Evolutionary conservation across 495 filamentous ascomycete genomes (phyloP).

Genomic region (Penicillium alfredii): DNA sequence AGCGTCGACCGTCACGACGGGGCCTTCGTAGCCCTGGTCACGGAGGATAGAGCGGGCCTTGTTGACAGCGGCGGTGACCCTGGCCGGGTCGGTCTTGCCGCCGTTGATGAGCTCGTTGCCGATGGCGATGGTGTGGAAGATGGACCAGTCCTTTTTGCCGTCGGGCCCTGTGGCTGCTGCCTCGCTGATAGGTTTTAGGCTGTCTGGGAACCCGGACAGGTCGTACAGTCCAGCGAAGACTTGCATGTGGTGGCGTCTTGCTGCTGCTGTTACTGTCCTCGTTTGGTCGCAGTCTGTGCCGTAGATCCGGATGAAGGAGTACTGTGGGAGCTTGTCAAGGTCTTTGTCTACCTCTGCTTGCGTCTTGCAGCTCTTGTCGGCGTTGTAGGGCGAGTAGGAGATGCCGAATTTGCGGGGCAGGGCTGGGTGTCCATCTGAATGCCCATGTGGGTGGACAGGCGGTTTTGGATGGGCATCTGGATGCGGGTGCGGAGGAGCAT

Average conservation of each 20-base stretch:
- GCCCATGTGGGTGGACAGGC: conserved; percentile 5
- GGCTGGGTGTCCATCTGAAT: conserved; percentile 5
- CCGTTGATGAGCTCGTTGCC: conserved; percentile 78
- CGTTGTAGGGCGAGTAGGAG: conserved; percentile 70
- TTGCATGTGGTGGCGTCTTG: conserved; percentile 51
- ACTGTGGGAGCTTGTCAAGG: conserved; percentile 48
- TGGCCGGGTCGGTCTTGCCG: conserved; percentile 42
- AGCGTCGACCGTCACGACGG: conserved; percentile 75
- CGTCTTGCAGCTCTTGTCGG: conserved; percentile 60
- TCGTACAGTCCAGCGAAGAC: conserved; percentile 71
- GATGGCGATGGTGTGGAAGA: conserved; percentile 63
- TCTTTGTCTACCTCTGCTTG: conserved; percentile 56
- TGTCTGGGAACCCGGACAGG: conserved; percentile 48
- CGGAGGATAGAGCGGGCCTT: conserved; percentile 52
- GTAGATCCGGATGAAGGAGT: conserved; percentile 67
- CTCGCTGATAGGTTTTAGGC: conserved; percentile 49
- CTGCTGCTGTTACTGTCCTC: conserved; percentile 51
- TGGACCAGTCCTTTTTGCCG: conserved; percentile 48
- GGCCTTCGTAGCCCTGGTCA: conserved; percentile 60
- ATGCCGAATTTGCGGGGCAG: conserved; percentile 44
- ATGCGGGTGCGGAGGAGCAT: conserved; percentile 6
- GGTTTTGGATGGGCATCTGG: conserved; percentile 9
- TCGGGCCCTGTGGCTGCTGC: conserved; percentile 38
- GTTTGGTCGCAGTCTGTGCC: conserved; percentile 75
- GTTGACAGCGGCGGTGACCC: conserved; percentile 50